A percentile compares a stretch with the other conserved stretches of the same genome.
phyloP scores from a whole-genome alignment of 164 flowering plant species.

The Saururus chinensis region DNA sequence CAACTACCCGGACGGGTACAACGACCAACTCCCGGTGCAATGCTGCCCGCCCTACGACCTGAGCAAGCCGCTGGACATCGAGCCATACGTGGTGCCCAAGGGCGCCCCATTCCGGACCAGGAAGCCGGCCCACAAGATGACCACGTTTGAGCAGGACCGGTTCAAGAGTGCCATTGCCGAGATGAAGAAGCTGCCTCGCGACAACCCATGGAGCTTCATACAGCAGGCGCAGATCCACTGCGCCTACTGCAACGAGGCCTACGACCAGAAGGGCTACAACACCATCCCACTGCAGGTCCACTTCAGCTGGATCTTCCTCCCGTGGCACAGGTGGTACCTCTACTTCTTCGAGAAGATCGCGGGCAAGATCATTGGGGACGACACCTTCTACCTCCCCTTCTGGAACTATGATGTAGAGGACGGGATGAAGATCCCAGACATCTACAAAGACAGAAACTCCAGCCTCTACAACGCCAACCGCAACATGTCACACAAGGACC shows the following conservation, averaged over 20 bases:
- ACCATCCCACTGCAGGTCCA: constrained; percentile 8
- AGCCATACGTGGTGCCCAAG: background rate
- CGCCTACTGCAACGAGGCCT: constrained; percentile 10
- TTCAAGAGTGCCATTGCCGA: background rate
- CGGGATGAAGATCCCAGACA: constrained; percentile 5
- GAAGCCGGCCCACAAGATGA: constrained; percentile 1
- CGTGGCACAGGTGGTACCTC: constrained; percentile 9
- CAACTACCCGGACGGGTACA: background rate
- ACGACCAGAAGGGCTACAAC: constrained; percentile 1
- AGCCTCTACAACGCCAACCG: constrained; percentile 7
- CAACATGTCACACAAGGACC: background rate
- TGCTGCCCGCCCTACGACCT: constrained; percentile 8
- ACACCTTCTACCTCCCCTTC: constrained; percentile 5
- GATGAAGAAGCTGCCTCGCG: constrained; percentile 1
- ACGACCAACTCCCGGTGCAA: background rate
- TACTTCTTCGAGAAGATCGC: constrained; percentile 8
- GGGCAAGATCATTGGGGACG: constrained; percentile 3
- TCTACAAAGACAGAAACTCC: constrained; percentile 1
- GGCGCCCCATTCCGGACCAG: background rate
- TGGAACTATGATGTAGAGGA: constrained; percentile 4
- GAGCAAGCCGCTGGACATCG: background rate
- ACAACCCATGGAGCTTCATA: constrained; percentile 4
- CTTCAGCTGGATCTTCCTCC: constrained; percentile 10
- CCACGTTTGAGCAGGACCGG: background rate
- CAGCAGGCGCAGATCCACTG: constrained; percentile 8